Evolutionary conservation across 1,139 yeast genomes (phyloP), one percentile per base, ranked within the genome.

Genomic region (Pichia sp.): DNA sequence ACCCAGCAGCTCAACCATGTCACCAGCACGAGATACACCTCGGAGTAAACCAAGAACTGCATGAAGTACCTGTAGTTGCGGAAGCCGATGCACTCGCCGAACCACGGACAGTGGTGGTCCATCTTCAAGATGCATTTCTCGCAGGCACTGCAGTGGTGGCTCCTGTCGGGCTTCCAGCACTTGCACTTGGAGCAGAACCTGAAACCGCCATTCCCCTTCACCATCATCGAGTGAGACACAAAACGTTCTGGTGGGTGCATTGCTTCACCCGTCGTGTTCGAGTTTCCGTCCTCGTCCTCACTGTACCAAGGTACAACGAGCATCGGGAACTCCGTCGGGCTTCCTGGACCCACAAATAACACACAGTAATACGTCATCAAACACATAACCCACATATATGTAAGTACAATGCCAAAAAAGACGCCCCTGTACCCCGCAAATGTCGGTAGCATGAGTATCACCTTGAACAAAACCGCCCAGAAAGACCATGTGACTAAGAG

Each of bases 91-190:
- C 99, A 93, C 11, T 82, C 76, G 5, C 96, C 83, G 67, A 93
- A 90, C 99, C 99, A 93, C 0, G 99, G 98, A 68, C 99, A 93
- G 70, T 88, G 95, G 66, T 93, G 99, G 70, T 87, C 95, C 93
- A 86, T 86, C 57, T 78, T 75, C 54, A 93, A 74, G 1, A 88
- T 78, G 70, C 99, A 93, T 52, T 71, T 72, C 10, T 82, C 78
- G 61, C 95, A 83, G 29, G 80, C 72, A 0, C 88, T 84, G 57
- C 99, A 93, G 69, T 93, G 98, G 67, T 93, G 99, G 56, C 88
- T 80, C 55, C 99, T 73, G 67, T 93, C 98, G 0, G 99, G 99
- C 67, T 93, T 93, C 95, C 96, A 90, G 49, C 82, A 84, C 47
- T 73, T 67, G 69, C 99, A 93, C 62, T 85, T 87, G 54, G 75